Conservation (phyloP, 352 stramenopile species). For the Globisporangium radiosum region DNA sequence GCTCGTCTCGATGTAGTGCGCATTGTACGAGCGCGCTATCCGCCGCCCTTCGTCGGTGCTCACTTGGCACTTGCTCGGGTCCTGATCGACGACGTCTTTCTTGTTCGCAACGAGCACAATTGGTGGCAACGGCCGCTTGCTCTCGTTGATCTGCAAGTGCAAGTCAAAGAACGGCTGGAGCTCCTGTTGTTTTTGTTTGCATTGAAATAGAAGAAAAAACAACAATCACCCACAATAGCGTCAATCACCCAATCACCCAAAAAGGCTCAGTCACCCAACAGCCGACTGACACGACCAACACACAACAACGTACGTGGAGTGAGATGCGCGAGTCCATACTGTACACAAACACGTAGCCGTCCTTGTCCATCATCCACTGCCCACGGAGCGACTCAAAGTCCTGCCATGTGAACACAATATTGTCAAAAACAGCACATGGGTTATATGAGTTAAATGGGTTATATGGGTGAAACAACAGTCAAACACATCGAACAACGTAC, state of each 20-base stretch:
- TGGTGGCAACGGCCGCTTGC: conserved; percentile 56
- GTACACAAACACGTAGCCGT: conserved; percentile 90
- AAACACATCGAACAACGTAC: conserved; percentile 21
- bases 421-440: not conserved
- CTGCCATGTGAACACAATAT: conserved; percentile 8
- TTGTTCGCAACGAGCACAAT: conserved; percentile 89
- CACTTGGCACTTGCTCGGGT: conserved; percentile 78
- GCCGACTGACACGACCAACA: not conserved
- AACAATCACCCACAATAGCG: not conserved
- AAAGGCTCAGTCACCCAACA: not conserved
- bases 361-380: conserved; percentile 90
- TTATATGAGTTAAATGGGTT: not conserved
- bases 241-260: not conserved
- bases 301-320: conserved; percentile 47
- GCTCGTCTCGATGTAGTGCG: conserved; percentile 85
- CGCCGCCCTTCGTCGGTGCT: conserved; percentile 77
- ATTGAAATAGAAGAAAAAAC: not conserved
- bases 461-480: not conserved
- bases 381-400: conserved; percentile 86
- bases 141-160: conserved; percentile 87
- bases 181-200: conserved; percentile 27
- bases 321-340: conserved; percentile 86
- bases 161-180: conserved; percentile 86
- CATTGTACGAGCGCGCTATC: conserved; percentile 84
- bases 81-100: conserved; percentile 80